Conservation (phyloP, 305 asterid species). For the Nicotiana rustica region DNA sequence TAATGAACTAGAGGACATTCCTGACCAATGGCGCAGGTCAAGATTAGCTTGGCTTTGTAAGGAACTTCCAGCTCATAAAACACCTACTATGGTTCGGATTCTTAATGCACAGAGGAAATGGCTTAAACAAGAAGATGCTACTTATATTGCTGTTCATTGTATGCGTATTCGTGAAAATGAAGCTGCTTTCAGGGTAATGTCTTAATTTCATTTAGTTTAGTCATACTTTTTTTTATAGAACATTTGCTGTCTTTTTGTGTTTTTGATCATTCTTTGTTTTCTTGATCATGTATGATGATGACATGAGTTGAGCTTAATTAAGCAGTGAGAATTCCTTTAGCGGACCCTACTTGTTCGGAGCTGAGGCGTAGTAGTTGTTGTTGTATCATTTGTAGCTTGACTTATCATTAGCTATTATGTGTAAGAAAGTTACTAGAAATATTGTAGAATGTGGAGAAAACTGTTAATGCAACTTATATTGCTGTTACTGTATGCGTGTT, state of each 20-base stretch:
- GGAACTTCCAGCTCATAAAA: constrained; percentile 83
- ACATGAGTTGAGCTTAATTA: no score
- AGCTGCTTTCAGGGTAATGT: constrained; percentile 75
- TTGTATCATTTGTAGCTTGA: background rate
- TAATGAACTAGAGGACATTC: constrained; percentile 81
- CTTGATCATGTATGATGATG: no score
- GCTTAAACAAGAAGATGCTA: constrained; percentile 87
- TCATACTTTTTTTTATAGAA: background rate
- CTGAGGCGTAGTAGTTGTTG: no score
- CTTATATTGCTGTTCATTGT: constrained; percentile 72
- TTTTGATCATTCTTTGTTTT: no score
- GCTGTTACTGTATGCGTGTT: constrained; percentile 80
- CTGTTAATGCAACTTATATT: constrained; percentile 58
- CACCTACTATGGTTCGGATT: constrained; percentile 64
- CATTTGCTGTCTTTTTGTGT: background rate
- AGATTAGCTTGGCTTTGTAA: constrained; percentile 98
- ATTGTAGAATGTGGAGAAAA: background rate
- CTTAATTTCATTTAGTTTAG: background rate
- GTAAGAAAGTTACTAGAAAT: background rate
- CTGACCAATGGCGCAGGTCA: constrained; percentile 95
- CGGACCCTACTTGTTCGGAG: no score
- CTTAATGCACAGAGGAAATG: constrained; percentile 92
- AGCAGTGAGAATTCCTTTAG: no score
- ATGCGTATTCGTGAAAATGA: constrained; percentile 90
- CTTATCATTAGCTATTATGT: background rate